Evolutionary conservation across 768 basidiomycete species (phyloP).

Genomic region (Leccinum barrowsii): DNA sequence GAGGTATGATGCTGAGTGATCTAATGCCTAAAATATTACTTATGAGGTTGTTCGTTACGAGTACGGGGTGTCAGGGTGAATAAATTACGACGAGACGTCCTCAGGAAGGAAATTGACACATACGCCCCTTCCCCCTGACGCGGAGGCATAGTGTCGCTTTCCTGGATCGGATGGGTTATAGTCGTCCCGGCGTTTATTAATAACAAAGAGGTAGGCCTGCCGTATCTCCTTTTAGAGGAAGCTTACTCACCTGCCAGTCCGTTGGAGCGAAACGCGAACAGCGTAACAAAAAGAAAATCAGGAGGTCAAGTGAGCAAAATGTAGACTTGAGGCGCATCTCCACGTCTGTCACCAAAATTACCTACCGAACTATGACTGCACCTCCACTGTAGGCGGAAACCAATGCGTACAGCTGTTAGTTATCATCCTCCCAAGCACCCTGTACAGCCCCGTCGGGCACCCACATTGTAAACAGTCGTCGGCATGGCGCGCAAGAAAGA

Average conservation of each 20-base stretch:
- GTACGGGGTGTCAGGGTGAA: not conserved
- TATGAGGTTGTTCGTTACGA: not conserved
- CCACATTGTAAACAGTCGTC: not conserved
- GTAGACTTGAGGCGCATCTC: not conserved
- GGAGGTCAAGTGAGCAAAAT: not conserved
- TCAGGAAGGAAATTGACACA: not conserved
- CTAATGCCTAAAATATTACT: not conserved
- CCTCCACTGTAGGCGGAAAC: not conserved
- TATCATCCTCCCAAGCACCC: not conserved
- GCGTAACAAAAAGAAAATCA: not conserved
- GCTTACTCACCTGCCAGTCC: not conserved
- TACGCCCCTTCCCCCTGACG: not conserved
- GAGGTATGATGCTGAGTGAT: not conserved
- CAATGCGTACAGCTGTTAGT: not conserved
- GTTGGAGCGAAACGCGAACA: not conserved
- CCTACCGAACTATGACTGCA: not conserved
- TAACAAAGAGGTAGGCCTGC: not conserved
- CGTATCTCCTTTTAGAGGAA: not conserved
- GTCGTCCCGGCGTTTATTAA: not conserved
- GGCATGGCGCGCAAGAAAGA: not conserved
- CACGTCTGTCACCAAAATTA: not conserved
- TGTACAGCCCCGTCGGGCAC: not conserved
- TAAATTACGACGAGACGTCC: not conserved
- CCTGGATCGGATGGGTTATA: slow-evolving; percentile 6
- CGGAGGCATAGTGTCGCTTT: not conserved